Evolutionary conservation across 75 land plant genomes (phyloP), one percentile per base, ranked within the genome.

Genomic region (Gnetum montanum): DNA sequence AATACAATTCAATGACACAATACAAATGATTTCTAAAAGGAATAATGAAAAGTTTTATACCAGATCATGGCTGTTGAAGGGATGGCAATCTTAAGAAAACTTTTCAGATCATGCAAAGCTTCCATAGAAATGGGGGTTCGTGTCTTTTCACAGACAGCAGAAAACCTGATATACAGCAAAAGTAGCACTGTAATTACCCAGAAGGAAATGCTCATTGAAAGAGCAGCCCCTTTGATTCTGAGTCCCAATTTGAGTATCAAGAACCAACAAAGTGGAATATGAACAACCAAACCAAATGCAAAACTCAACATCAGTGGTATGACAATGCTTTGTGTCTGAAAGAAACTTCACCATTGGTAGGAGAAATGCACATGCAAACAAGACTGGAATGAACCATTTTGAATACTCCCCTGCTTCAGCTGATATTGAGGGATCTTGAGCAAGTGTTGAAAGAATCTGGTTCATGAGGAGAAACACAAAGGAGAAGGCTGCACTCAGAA

Each of bases 61-160:
- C 85, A 90, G 31, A 90, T 11, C 96, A 90, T 90, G 19, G 83
- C 52, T 8, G 79, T 80, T 26, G 96, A 86, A 12, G 86, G 82
- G 13, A 90, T 31, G 3, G 71, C 61, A 22, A 69, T 50, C 50
- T 31, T 52, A 27, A 56, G 48, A 69, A 69, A 69, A 1, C 41
- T 44, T 45, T 54, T 26, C 49, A 69, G 24, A 22, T 69, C 58
- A 15, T 6, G 23, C 30, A 70, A 60, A 45, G 77, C 72, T 23
- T 16, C 18, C 67, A 62, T 53, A 5, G 72, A 58, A 51, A 74
- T 68, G 10, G 72, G 61, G 20, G 41, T 68, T 72, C 77, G 69
- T 25, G 77, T 50, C 3, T 57, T 35, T 36, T 3, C 22, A 34
- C 56, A 68, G 18, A 8, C 1, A 29, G 44, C 60, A 8, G 13